phyloP scores from a whole-genome alignment of 306 rosid genomes.

The Sicyos edulis region DNA sequence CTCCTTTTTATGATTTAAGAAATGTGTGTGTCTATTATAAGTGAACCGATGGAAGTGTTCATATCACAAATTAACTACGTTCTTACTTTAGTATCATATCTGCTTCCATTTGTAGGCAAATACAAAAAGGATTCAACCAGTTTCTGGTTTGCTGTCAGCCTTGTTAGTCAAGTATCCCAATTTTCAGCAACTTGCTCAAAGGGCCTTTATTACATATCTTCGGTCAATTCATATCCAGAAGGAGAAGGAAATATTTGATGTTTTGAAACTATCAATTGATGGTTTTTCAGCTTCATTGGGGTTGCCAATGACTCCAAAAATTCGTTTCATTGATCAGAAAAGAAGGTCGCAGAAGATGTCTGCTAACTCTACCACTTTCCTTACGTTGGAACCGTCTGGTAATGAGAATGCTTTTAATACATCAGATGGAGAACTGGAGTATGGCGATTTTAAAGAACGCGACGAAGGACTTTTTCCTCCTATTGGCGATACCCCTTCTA shows the following conservation, averaged over 20 bases:
- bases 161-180: slow-evolving; percentile 74
- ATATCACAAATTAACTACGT: not conserved
- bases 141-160: slow-evolving; percentile 64
- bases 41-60: not conserved
- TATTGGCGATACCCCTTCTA: slow-evolving; percentile 27
- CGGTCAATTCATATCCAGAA: slow-evolving; percentile 63
- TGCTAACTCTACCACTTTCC: slow-evolving; percentile 23
- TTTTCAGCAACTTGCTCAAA: slow-evolving; percentile 59
- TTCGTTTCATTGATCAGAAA: slow-evolving; percentile 60
- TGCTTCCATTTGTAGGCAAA: slow-evolving; percentile 51
- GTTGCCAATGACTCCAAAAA: slow-evolving; percentile 73
- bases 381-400: slow-evolving; percentile 36
- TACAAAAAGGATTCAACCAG: slow-evolving; percentile 53
- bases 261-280: slow-evolving; percentile 60
- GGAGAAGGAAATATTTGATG: slow-evolving; percentile 85
- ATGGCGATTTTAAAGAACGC: slow-evolving; percentile 34
- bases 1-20: not conserved
- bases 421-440: slow-evolving; percentile 41
- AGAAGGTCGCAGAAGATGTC: slow-evolving; percentile 36
- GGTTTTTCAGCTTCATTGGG: slow-evolving; percentile 78
- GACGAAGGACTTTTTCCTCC: slow-evolving; percentile 37
- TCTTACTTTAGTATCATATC: not conserved
- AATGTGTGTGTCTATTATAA: not conserved
- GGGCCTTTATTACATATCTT: slow-evolving; percentile 68
- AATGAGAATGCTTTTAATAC: slow-evolving; percentile 31